These are phyloP conservation scores for Didymella glomerata DNA, from an alignment of 2,329 filamentous ascomycete genomes.

Conservation along the genomic window DNA sequence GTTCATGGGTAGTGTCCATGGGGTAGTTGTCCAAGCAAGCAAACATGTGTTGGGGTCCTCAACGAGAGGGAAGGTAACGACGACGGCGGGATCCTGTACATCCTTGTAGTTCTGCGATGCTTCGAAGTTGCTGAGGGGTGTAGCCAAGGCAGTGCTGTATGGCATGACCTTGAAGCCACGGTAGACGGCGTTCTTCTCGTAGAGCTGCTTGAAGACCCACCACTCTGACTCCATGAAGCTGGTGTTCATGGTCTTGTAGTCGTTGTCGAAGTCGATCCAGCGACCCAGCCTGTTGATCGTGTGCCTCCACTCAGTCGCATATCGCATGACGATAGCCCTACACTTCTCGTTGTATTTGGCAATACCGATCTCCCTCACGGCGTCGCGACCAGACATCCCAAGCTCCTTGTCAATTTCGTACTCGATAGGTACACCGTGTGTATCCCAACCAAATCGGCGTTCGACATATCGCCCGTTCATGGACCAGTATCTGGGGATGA, in stretches of 20 bases:
- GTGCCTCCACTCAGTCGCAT: constrained; percentile 82
- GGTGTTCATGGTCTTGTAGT: constrained; percentile 98
- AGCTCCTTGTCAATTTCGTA: constrained; percentile 98
- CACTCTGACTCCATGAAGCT: constrained; percentile 95
- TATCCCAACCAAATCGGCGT: constrained; percentile 94
- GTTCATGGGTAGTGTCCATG: constrained; percentile 86
- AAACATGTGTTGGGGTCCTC: constrained; percentile 78
- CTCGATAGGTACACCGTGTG: constrained; percentile 93
- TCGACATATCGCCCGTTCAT: constrained; percentile 96
- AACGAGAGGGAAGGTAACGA: constrained; percentile 85
- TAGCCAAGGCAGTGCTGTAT: constrained; percentile 89
- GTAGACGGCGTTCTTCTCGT: constrained; percentile 89
- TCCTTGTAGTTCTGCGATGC: constrained; percentile 95
- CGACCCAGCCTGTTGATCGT: constrained; percentile 89
- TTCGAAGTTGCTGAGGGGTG: constrained; percentile 91
- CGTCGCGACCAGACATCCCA: constrained; percentile 85
- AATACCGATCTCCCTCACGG: constrained; percentile 85
- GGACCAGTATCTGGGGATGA: constrained; percentile 95
- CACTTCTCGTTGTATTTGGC: constrained; percentile 92
- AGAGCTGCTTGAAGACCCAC: constrained; percentile 96
- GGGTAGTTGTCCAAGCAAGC: constrained; percentile 89
- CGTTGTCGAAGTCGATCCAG: constrained; percentile 98
- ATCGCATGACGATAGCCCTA: constrained; percentile 91
- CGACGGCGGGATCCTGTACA: constrained; percentile 87
- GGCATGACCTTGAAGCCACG: constrained; percentile 93